Percentiles rank a stretch among this genome's conserved stretches.
Evolutionary conservation across 2,329 filamentous ascomycete genomes (phyloP).

Genomic region (Stylonectria norvegica): DNA sequence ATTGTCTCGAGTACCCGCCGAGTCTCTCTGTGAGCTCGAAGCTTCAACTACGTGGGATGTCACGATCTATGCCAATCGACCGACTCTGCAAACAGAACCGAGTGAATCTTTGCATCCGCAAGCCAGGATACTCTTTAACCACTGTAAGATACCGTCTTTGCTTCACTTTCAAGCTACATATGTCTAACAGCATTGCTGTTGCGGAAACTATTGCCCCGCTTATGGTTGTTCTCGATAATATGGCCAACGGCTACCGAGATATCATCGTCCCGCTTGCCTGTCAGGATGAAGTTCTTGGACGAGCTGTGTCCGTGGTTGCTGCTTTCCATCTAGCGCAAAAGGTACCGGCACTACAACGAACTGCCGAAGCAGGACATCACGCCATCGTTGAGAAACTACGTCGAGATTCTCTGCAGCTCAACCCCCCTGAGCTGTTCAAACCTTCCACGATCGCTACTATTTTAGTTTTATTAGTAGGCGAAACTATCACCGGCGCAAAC

Average conservation of each 20-base stretch:
- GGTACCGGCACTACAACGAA: constrained; percentile 26
- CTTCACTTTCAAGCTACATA: fast-evolving
- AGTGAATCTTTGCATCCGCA: constrained; percentile 25
- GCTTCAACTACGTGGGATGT: too few relatives aligned
- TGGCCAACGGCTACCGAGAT: constrained; percentile 37
- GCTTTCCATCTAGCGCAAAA: constrained; percentile 37
- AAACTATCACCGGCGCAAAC: constrained; percentile 39
- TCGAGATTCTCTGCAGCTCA: constrained; percentile 27
- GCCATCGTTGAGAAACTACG: constrained; percentile 36
- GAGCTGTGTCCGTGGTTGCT: constrained; percentile 37
- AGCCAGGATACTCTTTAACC: constrained; percentile 34
- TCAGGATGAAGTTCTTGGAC: constrained; percentile 33
- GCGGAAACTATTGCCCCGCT: constrained; percentile 35
- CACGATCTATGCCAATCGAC: neutral
- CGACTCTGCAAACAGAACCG: constrained; percentile 21
- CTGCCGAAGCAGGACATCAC: constrained; percentile 34
- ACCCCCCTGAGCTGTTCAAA: constrained; percentile 32
- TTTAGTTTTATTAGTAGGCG: constrained; percentile 37
- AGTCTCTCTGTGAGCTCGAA: too few relatives aligned
- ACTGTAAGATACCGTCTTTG: constrained; percentile 26
- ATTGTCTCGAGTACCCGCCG: neutral
- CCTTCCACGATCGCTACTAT: constrained; percentile 36
- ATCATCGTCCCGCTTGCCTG: constrained; percentile 39
- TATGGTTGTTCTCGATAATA: constrained; percentile 38
- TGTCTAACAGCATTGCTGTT: constrained; percentile 20